Evolutionary conservation across 768 basidiomycete genomes (phyloP), one percentile per base, ranked within the genome.

Genomic region (Lanmaoa pseudosensibilis): DNA sequence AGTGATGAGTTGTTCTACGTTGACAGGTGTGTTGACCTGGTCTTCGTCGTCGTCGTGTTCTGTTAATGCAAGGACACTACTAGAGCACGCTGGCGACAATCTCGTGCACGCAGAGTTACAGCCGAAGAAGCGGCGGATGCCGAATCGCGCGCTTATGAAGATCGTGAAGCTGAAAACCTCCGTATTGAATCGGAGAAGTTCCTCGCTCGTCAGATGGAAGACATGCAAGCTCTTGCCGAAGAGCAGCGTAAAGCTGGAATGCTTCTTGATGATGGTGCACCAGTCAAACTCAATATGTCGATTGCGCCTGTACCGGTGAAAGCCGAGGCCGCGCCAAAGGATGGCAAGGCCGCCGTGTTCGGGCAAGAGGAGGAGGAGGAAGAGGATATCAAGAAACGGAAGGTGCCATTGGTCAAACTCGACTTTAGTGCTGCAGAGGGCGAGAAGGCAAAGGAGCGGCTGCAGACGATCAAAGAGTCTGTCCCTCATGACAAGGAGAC

Each of bases 1-100:
- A 95, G 94, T 53, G 88, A 95, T 61, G 97, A 99, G 64, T 68
- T 85, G 32, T 99, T 95, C 75, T 96, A 95, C 66, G 81, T 89
- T 44, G 97, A 98, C 69, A 83, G 94, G 92, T 92, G 60, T 47
- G 86, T 64, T 18, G 34, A 19, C 15, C 16, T 8, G n/a, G 33
- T 46, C 21, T 39, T 48, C 23, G 0, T n/a, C 18, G 43, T 52
- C 13, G 12, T 40, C 7, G 3, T 36, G 4, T 18, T 16, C n/a
- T 44, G 25, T 30, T 34, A 4, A 59, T 19, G 5, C 6, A 18
- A 25, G 21, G 1, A 44, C 10, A 13, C 7, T 21, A 1, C 13
- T 56, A 93, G 93, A n/a, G 69, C 80, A 9, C 88, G 92, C 32
- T 99, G 97, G 97, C 86, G 96, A 18, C 78, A 84, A 37, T 73